Evolutionary conservation across 2,329 filamentous ascomycete species (phyloP).

Genomic region (Volutella citrinella): DNA sequence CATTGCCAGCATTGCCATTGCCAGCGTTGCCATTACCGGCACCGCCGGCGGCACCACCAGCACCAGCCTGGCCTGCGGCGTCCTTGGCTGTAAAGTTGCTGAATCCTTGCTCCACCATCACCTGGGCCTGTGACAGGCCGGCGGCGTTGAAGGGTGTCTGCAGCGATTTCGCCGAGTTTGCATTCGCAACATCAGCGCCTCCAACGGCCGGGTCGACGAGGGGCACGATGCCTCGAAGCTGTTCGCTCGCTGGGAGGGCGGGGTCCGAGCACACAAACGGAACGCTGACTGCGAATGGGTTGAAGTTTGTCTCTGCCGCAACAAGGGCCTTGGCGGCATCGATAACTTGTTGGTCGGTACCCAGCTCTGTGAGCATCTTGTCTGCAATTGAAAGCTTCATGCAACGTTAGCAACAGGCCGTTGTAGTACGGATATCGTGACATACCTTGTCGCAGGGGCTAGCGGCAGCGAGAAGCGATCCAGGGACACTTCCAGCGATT

Average conservation of each 20-base stretch:
- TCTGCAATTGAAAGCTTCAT: slow-evolving; percentile 59
- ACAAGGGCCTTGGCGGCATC: slow-evolving; percentile 61
- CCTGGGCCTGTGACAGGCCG: slow-evolving; percentile 64
- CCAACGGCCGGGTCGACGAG: slow-evolving; percentile 63
- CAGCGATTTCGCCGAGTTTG: slow-evolving; percentile 53
- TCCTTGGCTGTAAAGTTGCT: slow-evolving; percentile 52
- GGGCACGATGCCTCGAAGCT: slow-evolving; percentile 64
- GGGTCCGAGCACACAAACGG: slow-evolving; percentile 64
- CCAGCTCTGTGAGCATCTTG: slow-evolving; percentile 59
- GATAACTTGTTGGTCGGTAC: slow-evolving; percentile 56
- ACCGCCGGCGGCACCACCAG: slow-evolving; percentile 1
- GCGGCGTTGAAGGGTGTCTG: slow-evolving; percentile 53
- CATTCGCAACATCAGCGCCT: slow-evolving; percentile 56
- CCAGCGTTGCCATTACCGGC: slow-evolving; percentile 1
- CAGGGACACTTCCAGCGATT: slow-evolving; percentile 59
- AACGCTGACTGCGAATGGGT: slow-evolving; percentile 58
- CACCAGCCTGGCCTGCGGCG: slow-evolving; percentile 32
- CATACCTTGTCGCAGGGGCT: slow-evolving; percentile 62
- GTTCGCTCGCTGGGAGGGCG: slow-evolving; percentile 56
- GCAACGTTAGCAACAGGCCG: slow-evolving; percentile 13
- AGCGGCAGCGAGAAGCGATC: slow-evolving; percentile 60
- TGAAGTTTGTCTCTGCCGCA: slow-evolving; percentile 70
- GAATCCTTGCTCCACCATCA: slow-evolving; percentile 61
- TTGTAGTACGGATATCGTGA: not conserved
- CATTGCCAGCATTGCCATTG: slow-evolving; percentile 1